phyloP scores from a whole-genome alignment of 2,329 filamentous ascomycete genomes.

The Sclerotinia minor region DNA sequence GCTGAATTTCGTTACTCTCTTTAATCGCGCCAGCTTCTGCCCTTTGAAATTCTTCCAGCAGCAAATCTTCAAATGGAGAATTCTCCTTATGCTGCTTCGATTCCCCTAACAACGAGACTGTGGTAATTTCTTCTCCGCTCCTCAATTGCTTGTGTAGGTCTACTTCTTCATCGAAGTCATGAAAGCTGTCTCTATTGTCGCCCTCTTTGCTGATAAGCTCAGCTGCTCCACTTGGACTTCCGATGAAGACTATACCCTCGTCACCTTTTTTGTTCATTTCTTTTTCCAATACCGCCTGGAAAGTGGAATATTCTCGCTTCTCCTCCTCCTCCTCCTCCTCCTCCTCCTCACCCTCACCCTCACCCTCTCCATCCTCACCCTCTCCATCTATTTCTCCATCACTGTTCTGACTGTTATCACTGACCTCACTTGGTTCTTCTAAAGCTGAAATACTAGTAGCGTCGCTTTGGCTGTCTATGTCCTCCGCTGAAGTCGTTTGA shows the following conservation, averaged over 20 bases:
- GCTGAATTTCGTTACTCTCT: background rate
- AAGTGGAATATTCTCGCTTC: background rate
- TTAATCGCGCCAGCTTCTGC: background rate
- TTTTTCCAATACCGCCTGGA: background rate
- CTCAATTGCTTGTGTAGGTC: background rate
- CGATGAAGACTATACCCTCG: background rate
- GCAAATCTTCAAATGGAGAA: background rate
- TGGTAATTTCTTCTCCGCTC: background rate
- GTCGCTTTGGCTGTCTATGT: background rate
- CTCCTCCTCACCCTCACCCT: background rate
- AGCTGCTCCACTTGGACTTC: background rate
- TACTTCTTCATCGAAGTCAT: background rate
- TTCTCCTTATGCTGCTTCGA: background rate
- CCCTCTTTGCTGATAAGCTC: background rate
- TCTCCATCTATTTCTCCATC: background rate
- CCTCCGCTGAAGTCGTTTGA: background rate
- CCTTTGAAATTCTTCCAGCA: slow-evolving; percentile 14
- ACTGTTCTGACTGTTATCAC: background rate
- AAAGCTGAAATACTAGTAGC: background rate
- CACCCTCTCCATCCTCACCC: background rate
- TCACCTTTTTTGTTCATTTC: background rate
- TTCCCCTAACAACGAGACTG: background rate
- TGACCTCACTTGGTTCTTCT: background rate
- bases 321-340: too few species aligned
- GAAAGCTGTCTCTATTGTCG: background rate